Evolutionary conservation across 257 asterid genomes (phyloP), one percentile per base, ranked within the genome.

Genomic region (Jacaranda copaia): DNA sequence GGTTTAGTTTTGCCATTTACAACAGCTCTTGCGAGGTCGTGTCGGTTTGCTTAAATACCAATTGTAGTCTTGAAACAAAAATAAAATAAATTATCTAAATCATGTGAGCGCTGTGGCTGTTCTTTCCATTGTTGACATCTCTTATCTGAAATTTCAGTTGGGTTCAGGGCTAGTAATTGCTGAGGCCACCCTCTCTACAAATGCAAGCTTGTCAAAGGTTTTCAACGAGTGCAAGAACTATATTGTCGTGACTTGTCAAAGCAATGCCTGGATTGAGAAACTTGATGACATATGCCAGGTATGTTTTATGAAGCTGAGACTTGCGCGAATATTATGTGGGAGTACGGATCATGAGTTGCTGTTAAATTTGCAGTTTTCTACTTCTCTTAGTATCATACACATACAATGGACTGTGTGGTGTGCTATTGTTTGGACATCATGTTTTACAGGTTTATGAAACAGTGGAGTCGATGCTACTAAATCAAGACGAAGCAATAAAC

Each of bases 241-340:
- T 67, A 76, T 91, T 32, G 74, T 93, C 62, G 61, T 77, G 67
- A 88, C 97, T 69, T 88, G 94, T 83, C 92, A 93, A 75, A 76
- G 90, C 75, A 74, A 81, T 80, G 57, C 40, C 48, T 91, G 94
- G 98, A 84, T 83, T 10, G 97, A 93, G 79, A 96, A 85, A 87
- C 83, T 93, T 62, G 97, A 96, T 65, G 98, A 91, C 58, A 85
- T 96, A 80, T 90, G 97, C 87, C 98, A 93, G 97, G 99, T 93
- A 80, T 58, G 84, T 65, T 53, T 55, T 75, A 42, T 81, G 66
- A 79, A 42, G 66, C 79, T 51, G 65, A 82, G 58, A 20, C 67
- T 39, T 61, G 60, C 74, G 56, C 38, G 59, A 49, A 16, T 63
- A 63, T 65, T 18, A 43, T 10, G 16, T 19, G 53, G 25, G 60